phyloP scores from a whole-genome alignment of 2,329 filamentous ascomycete genomes.

The Periglandula ipomoeae region DNA sequence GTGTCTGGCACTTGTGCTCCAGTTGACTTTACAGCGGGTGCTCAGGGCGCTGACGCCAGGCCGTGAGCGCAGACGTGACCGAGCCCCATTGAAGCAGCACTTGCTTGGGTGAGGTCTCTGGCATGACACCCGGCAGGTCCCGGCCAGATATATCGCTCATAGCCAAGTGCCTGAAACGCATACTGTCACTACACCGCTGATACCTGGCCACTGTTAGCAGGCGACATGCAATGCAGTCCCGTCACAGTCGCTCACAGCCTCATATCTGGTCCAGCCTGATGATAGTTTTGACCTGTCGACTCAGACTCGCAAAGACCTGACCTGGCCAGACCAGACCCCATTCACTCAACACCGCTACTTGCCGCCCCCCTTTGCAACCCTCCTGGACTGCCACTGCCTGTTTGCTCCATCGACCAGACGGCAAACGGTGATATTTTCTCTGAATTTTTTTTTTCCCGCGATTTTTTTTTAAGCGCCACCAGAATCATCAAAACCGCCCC shows the following conservation, averaged over 20 bases:
- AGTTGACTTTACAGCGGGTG: not conserved
- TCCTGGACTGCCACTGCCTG: not conserved
- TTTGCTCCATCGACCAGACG: too few species aligned
- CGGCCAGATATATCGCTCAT: conserved; percentile 9
- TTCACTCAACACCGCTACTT: not conserved
- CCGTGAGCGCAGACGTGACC: too few species aligned
- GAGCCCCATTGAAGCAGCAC: too few species aligned
- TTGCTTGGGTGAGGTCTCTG: too few species aligned
- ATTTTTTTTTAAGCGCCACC: not conserved
- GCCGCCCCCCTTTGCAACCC: not conserved
- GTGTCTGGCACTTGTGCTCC: too few species aligned
- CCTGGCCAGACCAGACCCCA: too few species aligned
- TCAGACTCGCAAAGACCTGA: too few species aligned
- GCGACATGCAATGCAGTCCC: not conserved
- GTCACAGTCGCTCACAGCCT: too few species aligned
- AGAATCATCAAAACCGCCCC: not conserved
- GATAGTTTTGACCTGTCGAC: not conserved
- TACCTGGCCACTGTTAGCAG: conserved; percentile 10
- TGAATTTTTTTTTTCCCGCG: not conserved
- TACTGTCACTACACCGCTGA: conserved; percentile 2
- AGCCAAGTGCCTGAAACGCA: conserved; percentile 1
- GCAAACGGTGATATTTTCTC: too few species aligned
- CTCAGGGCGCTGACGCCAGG: too few species aligned
- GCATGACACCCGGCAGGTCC: not conserved
- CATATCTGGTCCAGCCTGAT: too few species aligned